Evolutionary conservation across 352 stramenopile species (phyloP).

Genomic region (Phytophthora palmivora): DNA sequence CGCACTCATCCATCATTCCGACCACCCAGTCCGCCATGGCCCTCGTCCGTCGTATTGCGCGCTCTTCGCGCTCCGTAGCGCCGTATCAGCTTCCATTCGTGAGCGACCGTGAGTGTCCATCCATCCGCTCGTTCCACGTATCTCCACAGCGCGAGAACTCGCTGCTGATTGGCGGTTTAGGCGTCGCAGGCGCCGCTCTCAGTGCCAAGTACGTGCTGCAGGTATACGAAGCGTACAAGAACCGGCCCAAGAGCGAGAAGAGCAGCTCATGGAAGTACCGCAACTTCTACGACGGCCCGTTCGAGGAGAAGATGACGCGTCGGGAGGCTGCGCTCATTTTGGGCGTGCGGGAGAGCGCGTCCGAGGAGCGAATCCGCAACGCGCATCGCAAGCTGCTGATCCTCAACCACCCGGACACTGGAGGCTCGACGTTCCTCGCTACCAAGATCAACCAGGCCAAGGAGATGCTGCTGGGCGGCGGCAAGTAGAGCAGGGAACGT

Average conservation of each 20-base stretch:
- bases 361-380: slow-evolving; percentile 96
- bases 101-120: not conserved
- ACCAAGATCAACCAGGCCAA: slow-evolving; percentile 99
- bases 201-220: slow-evolving; percentile 83
- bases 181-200: slow-evolving; percentile 73
- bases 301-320: slow-evolving; percentile 99
- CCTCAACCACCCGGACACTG: slow-evolving; percentile 99
- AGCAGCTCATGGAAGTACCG: slow-evolving; percentile 77
- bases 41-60: slow-evolving; percentile 37
- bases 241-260: slow-evolving; percentile 69
- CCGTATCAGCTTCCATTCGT: slow-evolving; percentile 17
- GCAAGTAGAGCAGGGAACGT: slow-evolving; percentile 47
- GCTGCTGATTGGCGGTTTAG: slow-evolving; percentile 68
- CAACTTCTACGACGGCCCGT: slow-evolving; percentile 96
- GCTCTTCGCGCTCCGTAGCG: slow-evolving; percentile 25
- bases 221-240: slow-evolving; percentile 82
- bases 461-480: slow-evolving; percentile 92
- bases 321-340: slow-evolving; percentile 99
- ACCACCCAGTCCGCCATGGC: slow-evolving; percentile 27
- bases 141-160: slow-evolving; percentile 69
- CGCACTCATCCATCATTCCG: slow-evolving; percentile 3
- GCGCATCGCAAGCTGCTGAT: slow-evolving; percentile 98
- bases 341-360: slow-evolving; percentile 96
- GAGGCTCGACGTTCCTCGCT: slow-evolving; percentile 97
- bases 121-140: slow-evolving; percentile 62